Percentiles rank a stretch among this genome's conserved stretches.
Evolutionary conservation across 1,284 basidiomycete genomes (phyloP).

Genomic region (Polyporus tsugae): DNA sequence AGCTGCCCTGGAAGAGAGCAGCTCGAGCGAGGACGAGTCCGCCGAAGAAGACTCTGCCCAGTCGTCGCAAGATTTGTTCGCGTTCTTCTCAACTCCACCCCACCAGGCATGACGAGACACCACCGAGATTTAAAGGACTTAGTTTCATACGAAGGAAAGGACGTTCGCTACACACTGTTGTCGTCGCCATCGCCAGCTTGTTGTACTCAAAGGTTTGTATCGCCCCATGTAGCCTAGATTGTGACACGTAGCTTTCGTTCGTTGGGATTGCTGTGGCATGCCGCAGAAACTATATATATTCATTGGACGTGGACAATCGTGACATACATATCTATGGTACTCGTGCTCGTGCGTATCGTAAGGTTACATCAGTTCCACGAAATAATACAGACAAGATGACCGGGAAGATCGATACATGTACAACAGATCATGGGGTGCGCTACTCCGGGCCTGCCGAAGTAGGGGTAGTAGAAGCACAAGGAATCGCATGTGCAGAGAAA

Average conservation of each 20-base stretch:
- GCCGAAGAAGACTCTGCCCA: not conserved
- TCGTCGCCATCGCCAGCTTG: not conserved
- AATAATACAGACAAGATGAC: slow-evolving; percentile 25
- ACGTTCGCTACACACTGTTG: not conserved
- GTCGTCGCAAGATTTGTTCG: slow-evolving; percentile 4
- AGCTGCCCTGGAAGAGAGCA: slow-evolving; percentile 1
- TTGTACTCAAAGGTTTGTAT: slow-evolving; percentile 6
- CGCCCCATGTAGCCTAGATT: slow-evolving; percentile 5
- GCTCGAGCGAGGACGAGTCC: slow-evolving; percentile 10
- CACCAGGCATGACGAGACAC: not conserved
- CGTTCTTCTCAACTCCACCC: slow-evolving; percentile 7
- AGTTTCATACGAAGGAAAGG: not conserved
- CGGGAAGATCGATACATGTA: not conserved
- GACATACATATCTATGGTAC: slow-evolving; percentile 21
- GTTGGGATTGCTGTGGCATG: not conserved
- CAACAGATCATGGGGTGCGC: not conserved
- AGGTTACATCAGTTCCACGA: slow-evolving; percentile 4
- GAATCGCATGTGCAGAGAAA: not conserved
- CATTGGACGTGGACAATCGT: slow-evolving; percentile 16
- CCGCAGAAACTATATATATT: not conserved
- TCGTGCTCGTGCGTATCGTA: slow-evolving; percentile 7
- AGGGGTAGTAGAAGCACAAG: not conserved
- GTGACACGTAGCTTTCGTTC: not conserved
- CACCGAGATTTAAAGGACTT: not conserved
- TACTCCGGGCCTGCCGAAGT: slow-evolving; percentile 14